Base-by-base conservation (phyloP, 106 monocot genomes). In the Allium fistulosum region DNA sequence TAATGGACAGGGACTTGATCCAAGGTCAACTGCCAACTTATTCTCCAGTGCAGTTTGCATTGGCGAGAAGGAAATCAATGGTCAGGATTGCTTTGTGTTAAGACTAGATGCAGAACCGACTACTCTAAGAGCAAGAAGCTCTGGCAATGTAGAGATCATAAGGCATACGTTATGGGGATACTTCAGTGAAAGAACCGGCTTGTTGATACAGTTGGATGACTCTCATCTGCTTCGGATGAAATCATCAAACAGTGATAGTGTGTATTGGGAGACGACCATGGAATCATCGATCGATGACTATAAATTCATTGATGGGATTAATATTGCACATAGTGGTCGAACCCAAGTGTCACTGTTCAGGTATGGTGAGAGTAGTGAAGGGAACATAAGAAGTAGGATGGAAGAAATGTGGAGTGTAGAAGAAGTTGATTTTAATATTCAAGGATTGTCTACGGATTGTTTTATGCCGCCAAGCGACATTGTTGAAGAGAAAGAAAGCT, bases 171-270 rank as follows among this genome's bases (percentile, higher is more conserved):
- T 85, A 11, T 81, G 90, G 82, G 94, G 90, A 8, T 90, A 79
- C 79, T 94, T 94, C 85, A 87, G 90, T 79, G 87, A 90, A 49
- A 48, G 83, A 17, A 94, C 87, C 1, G 94, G 90, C 69, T 77
- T 94, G 2, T 75, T 94, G 7, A 57, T 83, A 51, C 82, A 87
- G 18, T 74, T 94, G 4, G 87, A 85, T 18, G 94, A 94, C 74
- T 71, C 82, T 18, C 87, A 85, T 67, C 75, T 95, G 28, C 67
- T 91, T n/a, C 60, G 78, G 8, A 81, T 91, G 66, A 88, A 80
- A 59, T 37, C 11, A 45, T 8, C 56, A n/a, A 71, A 75, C 63
- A 57, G 12, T 16, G 82, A 70, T 15, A 77, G 74, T 67, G 84
- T 80, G 0, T 90, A 76, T 76, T 91, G 85, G 94, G 88, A 87